phyloP scores from a whole-genome alignment of 2,329 filamentous ascomycete genomes.

The Ophiocordyceps australis region DNA sequence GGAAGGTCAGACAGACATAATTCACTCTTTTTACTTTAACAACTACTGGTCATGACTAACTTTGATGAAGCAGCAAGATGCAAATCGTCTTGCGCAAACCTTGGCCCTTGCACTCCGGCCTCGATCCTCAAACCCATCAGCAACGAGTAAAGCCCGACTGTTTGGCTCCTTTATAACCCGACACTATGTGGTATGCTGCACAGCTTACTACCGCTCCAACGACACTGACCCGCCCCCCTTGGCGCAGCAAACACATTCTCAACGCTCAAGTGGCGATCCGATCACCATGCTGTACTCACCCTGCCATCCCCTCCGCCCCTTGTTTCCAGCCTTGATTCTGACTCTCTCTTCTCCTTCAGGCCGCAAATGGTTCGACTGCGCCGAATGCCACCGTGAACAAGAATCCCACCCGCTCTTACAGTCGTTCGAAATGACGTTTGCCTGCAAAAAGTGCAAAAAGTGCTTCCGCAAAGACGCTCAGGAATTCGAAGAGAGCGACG shows the following conservation, averaged over 20 bases:
- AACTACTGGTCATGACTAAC: no score
- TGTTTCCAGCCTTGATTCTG: background rate
- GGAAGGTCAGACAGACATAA: no score
- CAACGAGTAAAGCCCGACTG: no score
- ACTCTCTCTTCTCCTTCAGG: conserved; percentile 25
- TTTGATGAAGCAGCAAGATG: no score
- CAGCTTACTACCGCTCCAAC: background rate
- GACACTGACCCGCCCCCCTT: background rate
- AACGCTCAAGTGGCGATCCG: conserved; percentile 96
- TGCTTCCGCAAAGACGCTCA: conserved; percentile 86
- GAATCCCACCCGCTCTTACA: conserved; percentile 63
- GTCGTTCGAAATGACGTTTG: conserved; percentile 76
- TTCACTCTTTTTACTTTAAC: no score
- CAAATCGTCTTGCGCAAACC: no score
- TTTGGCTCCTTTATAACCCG: no score
- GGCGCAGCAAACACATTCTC: conserved; percentile 77
- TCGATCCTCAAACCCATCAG: no score
- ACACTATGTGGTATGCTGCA: conserved; percentile 17
- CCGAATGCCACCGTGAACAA: conserved; percentile 76
- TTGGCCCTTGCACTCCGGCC: no score
- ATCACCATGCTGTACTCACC: conserved; percentile 71
- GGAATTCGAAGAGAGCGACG: conserved; percentile 91
- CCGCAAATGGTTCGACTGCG: conserved; percentile 97
- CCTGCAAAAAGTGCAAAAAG: conserved; percentile 98
- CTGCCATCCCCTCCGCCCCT: background rate